Base-by-base conservation (phyloP, 176 grass and related monocot genomes). In the Carex parvula region DNA sequence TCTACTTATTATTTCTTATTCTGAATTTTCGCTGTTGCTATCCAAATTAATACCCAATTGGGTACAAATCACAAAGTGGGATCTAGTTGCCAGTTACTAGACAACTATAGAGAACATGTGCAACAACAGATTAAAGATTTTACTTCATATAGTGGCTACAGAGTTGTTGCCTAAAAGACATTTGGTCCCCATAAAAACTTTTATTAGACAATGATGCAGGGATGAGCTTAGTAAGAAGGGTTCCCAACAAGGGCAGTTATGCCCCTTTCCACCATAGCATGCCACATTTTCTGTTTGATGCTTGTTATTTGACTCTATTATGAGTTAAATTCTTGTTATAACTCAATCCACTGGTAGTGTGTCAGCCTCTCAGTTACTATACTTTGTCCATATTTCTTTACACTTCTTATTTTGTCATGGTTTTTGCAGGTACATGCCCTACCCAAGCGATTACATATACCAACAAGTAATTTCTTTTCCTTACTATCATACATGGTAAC, bases 381-480 rank as follows among this genome's bases (percentile, higher is more conserved):
- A 32, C 6, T 30, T 56, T 77, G 13, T 21, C 14, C 44, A 12
- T 64, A 60, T 64, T 16, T 42, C 4, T 72, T 64, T 44, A 13
- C 21, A 35, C 18, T 60, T 18, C 33, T 81, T 64, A 20, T 18
- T 65, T 82, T 66, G 11, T 52, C 12, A 65, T 83, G 17, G 71
- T 67, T 89, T 92, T 92, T 92, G 92, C 93, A 99, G 96, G 89
- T 99, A 88, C 52, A 76, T 90, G 86, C 74, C 84, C n/a, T 95
- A 89, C 87, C 88, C 91, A 87, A 62, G 80, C 52, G 93, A 95
- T 69, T 95, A 93, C 88, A 84, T 59, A 65, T 94, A 93, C 60
- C 91, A 93, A 41, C 96, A 92, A 83, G 96, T 70, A 90, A 90
- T 54, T 64, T 65, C 42, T 68, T 65, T 62, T 64, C 79, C 16